phyloP scores from a whole-genome alignment of 1,284 basidiomycete genomes.

The Spongiforma sp. region DNA sequence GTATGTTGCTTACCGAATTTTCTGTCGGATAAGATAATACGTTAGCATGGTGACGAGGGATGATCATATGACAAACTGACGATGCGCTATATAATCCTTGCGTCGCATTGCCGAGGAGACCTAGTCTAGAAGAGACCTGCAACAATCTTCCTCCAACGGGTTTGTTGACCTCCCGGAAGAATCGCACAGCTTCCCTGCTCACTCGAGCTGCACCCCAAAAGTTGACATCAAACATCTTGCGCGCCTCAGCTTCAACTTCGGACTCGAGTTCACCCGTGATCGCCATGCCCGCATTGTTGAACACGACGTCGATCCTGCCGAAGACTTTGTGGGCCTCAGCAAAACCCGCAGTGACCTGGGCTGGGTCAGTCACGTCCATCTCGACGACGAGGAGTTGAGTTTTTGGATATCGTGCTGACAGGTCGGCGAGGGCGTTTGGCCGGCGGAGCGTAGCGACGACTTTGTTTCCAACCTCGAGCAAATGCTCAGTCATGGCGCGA shows the following conservation, averaged over 20 bases:
- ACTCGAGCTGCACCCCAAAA: slow-evolving; percentile 39
- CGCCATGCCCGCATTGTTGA: slow-evolving; percentile 37
- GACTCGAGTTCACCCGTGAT: slow-evolving; percentile 29
- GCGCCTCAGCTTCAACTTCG: slow-evolving; percentile 29
- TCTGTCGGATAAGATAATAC: slow-evolving; percentile 10
- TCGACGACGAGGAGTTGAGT: slow-evolving; percentile 42
- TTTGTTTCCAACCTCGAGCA: slow-evolving; percentile 38
- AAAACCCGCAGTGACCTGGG: slow-evolving; percentile 39
- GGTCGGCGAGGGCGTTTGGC: slow-evolving; percentile 32
- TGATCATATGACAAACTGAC: slow-evolving; percentile 17
- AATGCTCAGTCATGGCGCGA: slow-evolving; percentile 24
- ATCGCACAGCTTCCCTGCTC: slow-evolving; percentile 33
- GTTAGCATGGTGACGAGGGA: neutral
- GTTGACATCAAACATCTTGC: slow-evolving; percentile 40
- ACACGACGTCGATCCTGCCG: slow-evolving; percentile 49
- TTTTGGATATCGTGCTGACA: slow-evolving; percentile 30
- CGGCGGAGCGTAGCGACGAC: slow-evolving; percentile 42
- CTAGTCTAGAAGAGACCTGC: slow-evolving; percentile 31
- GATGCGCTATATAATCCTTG: slow-evolving; percentile 28
- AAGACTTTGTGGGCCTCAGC: slow-evolving; percentile 36
- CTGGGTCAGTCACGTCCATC: slow-evolving; percentile 44
- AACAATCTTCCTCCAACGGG: slow-evolving; percentile 35
- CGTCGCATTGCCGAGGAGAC: slow-evolving; percentile 14
- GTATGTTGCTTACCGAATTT: slow-evolving; percentile 25
- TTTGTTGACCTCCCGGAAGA: slow-evolving; percentile 41